Base-by-base conservation (phyloP, 305 asterid genomes). In the Ilex paraguariensis region DNA sequence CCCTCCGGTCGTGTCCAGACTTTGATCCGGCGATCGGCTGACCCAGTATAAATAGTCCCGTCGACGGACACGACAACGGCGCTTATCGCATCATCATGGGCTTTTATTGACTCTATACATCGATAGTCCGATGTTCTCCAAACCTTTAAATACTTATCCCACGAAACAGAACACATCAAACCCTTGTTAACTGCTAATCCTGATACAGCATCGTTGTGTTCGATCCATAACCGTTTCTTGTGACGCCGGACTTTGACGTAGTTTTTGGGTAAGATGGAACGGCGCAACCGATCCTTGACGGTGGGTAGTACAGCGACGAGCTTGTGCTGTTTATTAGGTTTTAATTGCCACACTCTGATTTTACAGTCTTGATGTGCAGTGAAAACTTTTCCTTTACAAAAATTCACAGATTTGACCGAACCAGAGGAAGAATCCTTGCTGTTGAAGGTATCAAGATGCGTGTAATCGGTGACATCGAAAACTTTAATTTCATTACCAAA, bases 1-100 rank as follows among this genome's bases (percentile, higher is more conserved):
- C 73, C 86, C 8, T 36, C 17, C 3, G 55, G 46, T 42, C 49
- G 81, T 15, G 72, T 78, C 98, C 96, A 91, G 3, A 77, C 98
- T 6, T 75, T 80, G 11, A 91, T 86, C 64, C 77, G 51, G 33
- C 66, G 66, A 66, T 91, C 96, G 2, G 96, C 96, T 1, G 98
- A 91, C 6, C 94, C 98, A 1, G 98, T 86, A 70, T 81, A 91
- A 7, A 88, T 66, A 9, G 75, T 12, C 0, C 91, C 94, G 7
- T 79, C 85, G 2, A 16, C 7, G 0, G 88, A 76, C 3, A 82
- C 57, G 0, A 50, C 83, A 1, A 84, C 83, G 1, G 94, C 85
- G 61, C 86, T 88, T 15, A 91, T 84, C 3, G 97, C 96, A 74
- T 91, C 98, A n/a, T 88, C 85, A 42, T 88, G 96, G 0, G 93